Percentiles rank a stretch among this genome's conserved stretches.
Evolutionary conservation across 2,329 filamentous ascomycete genomes (phyloP).

Genomic region (Cryoendolithus antarcticus): DNA sequence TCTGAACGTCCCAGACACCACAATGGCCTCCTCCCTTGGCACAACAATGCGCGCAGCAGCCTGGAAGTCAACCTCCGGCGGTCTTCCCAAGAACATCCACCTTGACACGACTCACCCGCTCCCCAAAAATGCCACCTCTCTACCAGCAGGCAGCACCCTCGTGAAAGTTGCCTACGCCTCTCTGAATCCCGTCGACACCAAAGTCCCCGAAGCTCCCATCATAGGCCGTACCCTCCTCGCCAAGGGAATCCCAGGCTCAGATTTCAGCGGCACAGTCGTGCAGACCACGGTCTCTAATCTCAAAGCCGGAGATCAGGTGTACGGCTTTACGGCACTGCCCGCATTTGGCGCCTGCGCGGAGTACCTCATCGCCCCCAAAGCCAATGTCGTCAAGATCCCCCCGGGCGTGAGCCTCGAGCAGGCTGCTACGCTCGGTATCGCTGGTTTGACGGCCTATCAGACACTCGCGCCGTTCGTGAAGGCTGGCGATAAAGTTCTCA

Average conservation of each 20-base stretch:
- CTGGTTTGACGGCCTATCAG: constrained; percentile 29
- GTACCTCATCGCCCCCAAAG: constrained; percentile 18
- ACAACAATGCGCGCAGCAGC: constrained; percentile 41
- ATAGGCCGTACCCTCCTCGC: constrained; percentile 25
- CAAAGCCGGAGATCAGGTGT: constrained; percentile 28
- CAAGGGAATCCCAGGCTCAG: constrained; percentile 33
- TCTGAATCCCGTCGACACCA: constrained; percentile 41
- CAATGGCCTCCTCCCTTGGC: too few relatives aligned
- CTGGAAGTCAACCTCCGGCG: constrained; percentile 42
- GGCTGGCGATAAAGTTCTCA: constrained; percentile 41
- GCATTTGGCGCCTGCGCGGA: constrained; percentile 27
- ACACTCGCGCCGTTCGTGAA: constrained; percentile 26
- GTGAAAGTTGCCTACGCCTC: constrained; percentile 32
- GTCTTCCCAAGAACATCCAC: constrained; percentile 42
- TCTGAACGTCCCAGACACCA: too few relatives aligned
- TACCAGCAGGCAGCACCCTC: constrained; percentile 25
- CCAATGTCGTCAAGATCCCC: constrained; percentile 18
- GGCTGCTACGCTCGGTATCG: constrained; percentile 25
- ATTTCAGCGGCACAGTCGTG: constrained; percentile 41
- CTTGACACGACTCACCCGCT: constrained; percentile 32
- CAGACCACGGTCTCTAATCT: constrained; percentile 18
- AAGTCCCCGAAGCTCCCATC: constrained; percentile 31
- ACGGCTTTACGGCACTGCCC: constrained; percentile 23
- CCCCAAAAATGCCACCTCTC: constrained; percentile 13
- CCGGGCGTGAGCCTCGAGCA: constrained; percentile 24